phyloP scores from a whole-genome alignment of 2,329 filamentous ascomycete genomes.

The Penicillium frequentans region DNA sequence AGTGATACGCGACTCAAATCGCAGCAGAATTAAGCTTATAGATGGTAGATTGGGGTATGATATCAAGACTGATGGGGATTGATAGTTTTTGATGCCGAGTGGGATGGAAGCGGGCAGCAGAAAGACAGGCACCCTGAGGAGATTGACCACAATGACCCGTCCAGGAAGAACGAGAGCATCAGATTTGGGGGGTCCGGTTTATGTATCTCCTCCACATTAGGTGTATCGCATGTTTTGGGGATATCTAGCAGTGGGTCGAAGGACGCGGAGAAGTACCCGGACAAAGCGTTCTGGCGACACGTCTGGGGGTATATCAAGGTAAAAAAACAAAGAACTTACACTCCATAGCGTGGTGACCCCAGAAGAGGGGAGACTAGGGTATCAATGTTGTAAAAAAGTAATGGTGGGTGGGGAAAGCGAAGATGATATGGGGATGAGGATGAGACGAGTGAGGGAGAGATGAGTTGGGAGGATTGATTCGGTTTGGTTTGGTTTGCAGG shows the following conservation, averaged over 20 bases:
- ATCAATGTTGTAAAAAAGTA: constrained; percentile 34
- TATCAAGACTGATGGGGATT: constrained; percentile 36
- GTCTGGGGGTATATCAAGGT: constrained; percentile 26
- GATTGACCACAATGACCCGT: constrained; percentile 23
- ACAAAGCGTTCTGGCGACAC: constrained; percentile 33
- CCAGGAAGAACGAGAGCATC: constrained; percentile 17
- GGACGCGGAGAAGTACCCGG: constrained; percentile 40
- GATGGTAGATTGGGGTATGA: constrained; percentile 25
- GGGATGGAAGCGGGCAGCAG: constrained; percentile 36
- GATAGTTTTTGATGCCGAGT: constrained; percentile 39
- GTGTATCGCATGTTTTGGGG: constrained; percentile 22
- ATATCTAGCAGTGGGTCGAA: constrained; percentile 39
- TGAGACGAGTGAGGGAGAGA: constrained; percentile 38
- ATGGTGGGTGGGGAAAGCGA: constrained; percentile 25
- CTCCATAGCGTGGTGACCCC: constrained; percentile 59
- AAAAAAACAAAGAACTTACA: constrained; percentile 52
- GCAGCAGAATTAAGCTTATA: constrained; percentile 25
- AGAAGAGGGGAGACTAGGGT: constrained; percentile 33
- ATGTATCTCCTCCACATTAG: constrained; percentile 15
- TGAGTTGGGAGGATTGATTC: constrained; percentile 29
- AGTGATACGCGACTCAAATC: constrained; percentile 37
- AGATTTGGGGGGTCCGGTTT: constrained; percentile 14
- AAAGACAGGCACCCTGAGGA: constrained; percentile 21
- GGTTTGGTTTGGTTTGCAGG: constrained; percentile 18
- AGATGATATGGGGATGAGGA: constrained; percentile 26